These are phyloP conservation scores for Venturia nashicola DNA, from an alignment of 2,329 filamentous ascomycete genomes.

Conservation along the genomic window DNA sequence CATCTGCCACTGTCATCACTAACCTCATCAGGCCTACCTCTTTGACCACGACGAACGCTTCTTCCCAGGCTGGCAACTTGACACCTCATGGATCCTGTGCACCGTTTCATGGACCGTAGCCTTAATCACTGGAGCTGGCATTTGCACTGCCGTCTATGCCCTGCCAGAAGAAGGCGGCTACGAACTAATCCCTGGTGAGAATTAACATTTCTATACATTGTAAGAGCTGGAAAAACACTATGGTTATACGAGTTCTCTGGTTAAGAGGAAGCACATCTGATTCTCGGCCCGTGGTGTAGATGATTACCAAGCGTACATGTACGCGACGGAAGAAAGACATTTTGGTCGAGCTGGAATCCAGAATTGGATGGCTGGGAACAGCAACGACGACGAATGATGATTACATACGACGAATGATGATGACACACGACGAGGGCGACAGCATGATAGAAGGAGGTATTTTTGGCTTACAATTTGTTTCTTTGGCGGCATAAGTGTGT, in stretches of 20 bases:
- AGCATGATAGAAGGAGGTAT: background rate
- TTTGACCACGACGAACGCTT: slow-evolving; percentile 78
- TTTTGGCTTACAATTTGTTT: background rate
- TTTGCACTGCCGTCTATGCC: slow-evolving; percentile 55
- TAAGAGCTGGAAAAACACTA: background rate
- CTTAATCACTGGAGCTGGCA: slow-evolving; percentile 39
- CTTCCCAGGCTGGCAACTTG: slow-evolving; percentile 68
- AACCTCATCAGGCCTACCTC: slow-evolving; percentile 54
- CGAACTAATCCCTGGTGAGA: slow-evolving; percentile 49
- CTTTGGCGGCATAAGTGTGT: background rate
- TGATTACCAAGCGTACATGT: background rate
- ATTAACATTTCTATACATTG: background rate
- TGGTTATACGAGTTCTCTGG: background rate
- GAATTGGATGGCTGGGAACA: slow-evolving; percentile 5
- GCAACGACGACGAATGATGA: background rate
- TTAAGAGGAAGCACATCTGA: slow-evolving; percentile 5
- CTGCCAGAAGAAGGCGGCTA: slow-evolving; percentile 77
- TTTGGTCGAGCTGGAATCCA: slow-evolving; percentile 9
- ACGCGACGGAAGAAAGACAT: slow-evolving; percentile 6
- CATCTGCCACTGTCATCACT: background rate
- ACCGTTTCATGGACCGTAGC: slow-evolving; percentile 48
- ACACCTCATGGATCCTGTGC: slow-evolving; percentile 62
- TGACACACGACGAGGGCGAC: background rate
- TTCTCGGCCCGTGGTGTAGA: background rate
- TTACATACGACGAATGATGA: background rate